Evolutionary conservation across 768 basidiomycete species (phyloP).

Genomic region (Lepiota venenata): DNA sequence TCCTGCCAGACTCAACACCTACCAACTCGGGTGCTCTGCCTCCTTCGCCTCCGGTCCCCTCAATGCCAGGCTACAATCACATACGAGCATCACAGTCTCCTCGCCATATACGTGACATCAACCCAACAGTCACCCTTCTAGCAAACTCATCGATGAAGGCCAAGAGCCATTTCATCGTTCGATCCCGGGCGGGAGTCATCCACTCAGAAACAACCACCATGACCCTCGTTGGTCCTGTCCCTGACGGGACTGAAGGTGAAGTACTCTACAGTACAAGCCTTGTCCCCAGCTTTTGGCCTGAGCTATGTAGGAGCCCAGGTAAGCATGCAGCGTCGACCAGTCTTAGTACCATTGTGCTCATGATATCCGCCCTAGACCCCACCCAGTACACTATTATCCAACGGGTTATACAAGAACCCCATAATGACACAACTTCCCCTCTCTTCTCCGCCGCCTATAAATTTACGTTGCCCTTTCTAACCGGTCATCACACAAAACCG

Average conservation of each 20-base stretch:
- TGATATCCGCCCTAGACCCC: conserved; percentile 44
- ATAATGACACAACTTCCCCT: conserved; percentile 19
- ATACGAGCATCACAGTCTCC: conserved; percentile 40
- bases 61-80: conserved; percentile 22
- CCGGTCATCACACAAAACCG: conserved; percentile 6
- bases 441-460: conserved; percentile 60
- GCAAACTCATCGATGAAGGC: conserved; percentile 46
- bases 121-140: conserved; percentile 65
- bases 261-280: conserved; percentile 58
- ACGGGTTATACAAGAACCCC: conserved; percentile 43
- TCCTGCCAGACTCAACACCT: conserved; percentile 30
- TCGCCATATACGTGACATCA: conserved; percentile 55
- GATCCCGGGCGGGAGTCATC: conserved; percentile 29
- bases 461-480: conserved; percentile 35
- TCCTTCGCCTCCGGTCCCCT: conserved; percentile 24
- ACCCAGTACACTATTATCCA: conserved; percentile 65
- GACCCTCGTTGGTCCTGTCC: conserved; percentile 21
- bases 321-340: conserved; percentile 16
- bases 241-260: conserved; percentile 24
- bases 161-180: conserved; percentile 18
- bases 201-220: conserved; percentile 49
- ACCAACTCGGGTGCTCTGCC: conserved; percentile 17
- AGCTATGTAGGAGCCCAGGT: conserved; percentile 55
- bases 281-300: conserved; percentile 64
- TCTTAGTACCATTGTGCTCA: conserved; percentile 9